phyloP scores from a whole-genome alignment of 495 filamentous ascomycete genomes.

The Mycothermus thermophilus region DNA sequence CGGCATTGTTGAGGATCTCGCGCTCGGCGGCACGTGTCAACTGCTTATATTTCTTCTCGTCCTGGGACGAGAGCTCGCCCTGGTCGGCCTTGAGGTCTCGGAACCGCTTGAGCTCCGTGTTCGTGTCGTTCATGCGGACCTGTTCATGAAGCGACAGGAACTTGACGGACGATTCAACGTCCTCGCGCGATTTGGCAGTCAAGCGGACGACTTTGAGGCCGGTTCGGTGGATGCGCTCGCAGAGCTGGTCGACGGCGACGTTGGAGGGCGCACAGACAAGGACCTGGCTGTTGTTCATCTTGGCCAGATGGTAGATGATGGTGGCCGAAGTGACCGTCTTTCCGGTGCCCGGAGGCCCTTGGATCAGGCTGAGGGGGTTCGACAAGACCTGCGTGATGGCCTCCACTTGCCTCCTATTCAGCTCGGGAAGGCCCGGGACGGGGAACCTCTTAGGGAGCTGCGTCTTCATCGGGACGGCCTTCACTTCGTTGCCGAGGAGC shows the following conservation, averaged over 20 bases:
- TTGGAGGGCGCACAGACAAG: slow-evolving; percentile 96
- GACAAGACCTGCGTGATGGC: slow-evolving; percentile 93
- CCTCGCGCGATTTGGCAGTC: slow-evolving; percentile 94
- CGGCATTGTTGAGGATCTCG: slow-evolving; percentile 88
- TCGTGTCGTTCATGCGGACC: slow-evolving; percentile 93
- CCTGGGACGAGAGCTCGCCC: slow-evolving; percentile 85
- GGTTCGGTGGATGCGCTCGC: slow-evolving; percentile 90
- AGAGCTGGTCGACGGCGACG: slow-evolving; percentile 96
- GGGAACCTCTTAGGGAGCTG: slow-evolving; percentile 94
- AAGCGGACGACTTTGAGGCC: slow-evolving; percentile 95
- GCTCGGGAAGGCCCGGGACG: slow-evolving; percentile 85
- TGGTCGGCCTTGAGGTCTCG: slow-evolving; percentile 82
- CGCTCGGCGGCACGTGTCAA: slow-evolving; percentile 86
- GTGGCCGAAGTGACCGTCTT: slow-evolving; percentile 99
- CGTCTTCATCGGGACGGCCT: slow-evolving; percentile 91
- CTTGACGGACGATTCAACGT: slow-evolving; percentile 91
- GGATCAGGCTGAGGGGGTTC: slow-evolving; percentile 87
- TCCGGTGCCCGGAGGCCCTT: slow-evolving; percentile 91
- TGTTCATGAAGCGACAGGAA: slow-evolving; percentile 94
- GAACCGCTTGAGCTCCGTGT: slow-evolving; percentile 81
- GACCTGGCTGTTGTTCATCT: slow-evolving; percentile 88
- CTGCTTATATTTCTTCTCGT: slow-evolving; percentile 97
- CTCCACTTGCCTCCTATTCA: slow-evolving; percentile 91
- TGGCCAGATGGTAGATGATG: slow-evolving; percentile 94
- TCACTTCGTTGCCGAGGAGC: slow-evolving; percentile 89